A percentile compares a stretch with the other conserved stretches of the same genome.
Conservation (phyloP, 2,329 filamentous ascomycete genomes). For the Zelopaecilomyces penicillatus region DNA sequence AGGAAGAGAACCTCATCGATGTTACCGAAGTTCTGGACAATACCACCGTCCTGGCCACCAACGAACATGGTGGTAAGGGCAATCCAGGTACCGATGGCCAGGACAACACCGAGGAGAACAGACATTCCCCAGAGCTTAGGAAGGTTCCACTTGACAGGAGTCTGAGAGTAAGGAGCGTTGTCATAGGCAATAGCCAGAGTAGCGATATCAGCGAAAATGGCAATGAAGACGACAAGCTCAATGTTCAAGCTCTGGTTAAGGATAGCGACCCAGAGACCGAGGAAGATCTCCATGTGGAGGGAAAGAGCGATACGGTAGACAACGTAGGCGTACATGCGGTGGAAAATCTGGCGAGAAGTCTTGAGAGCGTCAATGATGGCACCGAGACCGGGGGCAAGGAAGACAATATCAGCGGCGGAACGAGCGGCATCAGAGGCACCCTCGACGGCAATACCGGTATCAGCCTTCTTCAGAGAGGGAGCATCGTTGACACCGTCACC, state of each 20-base stretch:
- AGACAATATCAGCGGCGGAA: conserved; percentile 87
- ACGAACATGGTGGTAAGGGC: conserved; percentile 78
- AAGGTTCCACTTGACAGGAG: conserved; percentile 89
- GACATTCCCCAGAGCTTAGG: conserved; percentile 94
- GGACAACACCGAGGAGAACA: conserved; percentile 69
- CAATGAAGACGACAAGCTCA: conserved; percentile 84
- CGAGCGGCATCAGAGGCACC: conserved; percentile 85
- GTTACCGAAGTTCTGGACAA: conserved; percentile 81
- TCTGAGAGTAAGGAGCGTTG: conserved; percentile 78
- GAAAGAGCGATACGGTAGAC: conserved; percentile 92
- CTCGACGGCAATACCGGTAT: conserved; percentile 92
- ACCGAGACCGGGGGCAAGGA: conserved; percentile 82
- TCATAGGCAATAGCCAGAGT: conserved; percentile 91
- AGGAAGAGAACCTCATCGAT: conserved; percentile 80
- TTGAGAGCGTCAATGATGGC: conserved; percentile 90
- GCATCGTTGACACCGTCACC: conserved; percentile 94
- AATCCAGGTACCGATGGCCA: conserved; percentile 81
- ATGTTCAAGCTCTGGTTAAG: conserved; percentile 79
- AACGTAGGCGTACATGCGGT: conserved; percentile 94
- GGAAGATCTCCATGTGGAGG: conserved; percentile 83
- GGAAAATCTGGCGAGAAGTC: conserved; percentile 90
- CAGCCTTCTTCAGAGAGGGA: conserved; percentile 87
- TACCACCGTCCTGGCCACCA: conserved; percentile 62
- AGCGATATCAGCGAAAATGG: conserved; percentile 88
- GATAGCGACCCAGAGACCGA: conserved; percentile 86